Percentiles rank a stretch among this genome's conserved stretches.
Conservation (phyloP, 345 rosid genomes). For the Lenwebbia sp. region DNA sequence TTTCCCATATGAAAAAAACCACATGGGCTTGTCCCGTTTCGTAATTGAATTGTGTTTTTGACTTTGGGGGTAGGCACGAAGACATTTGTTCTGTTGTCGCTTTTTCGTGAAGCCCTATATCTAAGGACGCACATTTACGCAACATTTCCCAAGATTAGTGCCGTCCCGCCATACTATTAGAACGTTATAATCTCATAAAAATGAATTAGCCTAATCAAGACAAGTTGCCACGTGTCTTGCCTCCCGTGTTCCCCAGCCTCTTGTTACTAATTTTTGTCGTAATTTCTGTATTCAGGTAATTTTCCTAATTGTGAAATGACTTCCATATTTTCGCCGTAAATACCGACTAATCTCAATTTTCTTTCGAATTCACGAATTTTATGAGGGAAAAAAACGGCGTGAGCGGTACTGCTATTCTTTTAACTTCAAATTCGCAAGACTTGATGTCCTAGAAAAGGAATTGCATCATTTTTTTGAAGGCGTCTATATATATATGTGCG, state of each 20-base stretch:
- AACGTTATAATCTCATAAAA: too few species aligned
- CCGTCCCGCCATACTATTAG: not conserved
- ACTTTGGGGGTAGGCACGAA: not conserved
- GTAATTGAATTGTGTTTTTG: not conserved
- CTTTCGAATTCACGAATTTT: not conserved
- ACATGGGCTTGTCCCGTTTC: not conserved
- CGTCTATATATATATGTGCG: too few species aligned
- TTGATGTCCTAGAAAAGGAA: not conserved
- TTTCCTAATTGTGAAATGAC: not conserved
- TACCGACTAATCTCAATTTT: accelerated
- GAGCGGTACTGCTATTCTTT: not conserved
- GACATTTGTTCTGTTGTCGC: not conserved
- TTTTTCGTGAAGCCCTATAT: not conserved
- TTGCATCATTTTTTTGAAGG: not conserved
- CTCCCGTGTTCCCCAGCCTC: not conserved
- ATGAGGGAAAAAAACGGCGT: not conserved
- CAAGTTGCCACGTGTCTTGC: not conserved
- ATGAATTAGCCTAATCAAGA: not conserved
- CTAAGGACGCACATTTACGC: not conserved
- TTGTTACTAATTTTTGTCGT: not conserved
- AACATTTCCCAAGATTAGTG: not conserved
- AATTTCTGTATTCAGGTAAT: not conserved
- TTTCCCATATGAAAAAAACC: not conserved
- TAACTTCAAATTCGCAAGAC: not conserved
- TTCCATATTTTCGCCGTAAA: accelerated